These are phyloP conservation scores for Ettlia oleoabundans DNA, from an alignment of 139 green algal genomes.

Conservation along the genomic window DNA sequence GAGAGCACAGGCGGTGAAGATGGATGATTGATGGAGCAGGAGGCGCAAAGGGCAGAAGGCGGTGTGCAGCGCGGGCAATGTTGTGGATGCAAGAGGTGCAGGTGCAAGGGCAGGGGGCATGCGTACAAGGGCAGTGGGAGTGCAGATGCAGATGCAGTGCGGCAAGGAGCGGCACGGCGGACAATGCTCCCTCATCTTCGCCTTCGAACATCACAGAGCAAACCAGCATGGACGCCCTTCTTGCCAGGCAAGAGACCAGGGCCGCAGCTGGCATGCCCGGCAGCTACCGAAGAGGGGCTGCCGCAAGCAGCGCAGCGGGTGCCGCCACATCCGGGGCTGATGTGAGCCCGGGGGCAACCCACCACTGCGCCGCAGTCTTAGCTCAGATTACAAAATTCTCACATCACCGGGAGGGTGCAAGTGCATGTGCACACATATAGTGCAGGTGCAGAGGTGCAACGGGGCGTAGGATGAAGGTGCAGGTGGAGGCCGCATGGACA, in stretches of 20 bases:
- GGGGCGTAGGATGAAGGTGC: neutral
- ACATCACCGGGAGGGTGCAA: neutral
- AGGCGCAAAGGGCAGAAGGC: too few species aligned
- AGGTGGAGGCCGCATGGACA: neutral
- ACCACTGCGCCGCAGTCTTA: neutral
- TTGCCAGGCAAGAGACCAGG: too few species aligned
- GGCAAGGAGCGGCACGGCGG: neutral
- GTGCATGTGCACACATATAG: neutral
- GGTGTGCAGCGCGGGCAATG: too few species aligned
- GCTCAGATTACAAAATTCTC: slow-evolving; percentile 19
- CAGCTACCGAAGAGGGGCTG: neutral
- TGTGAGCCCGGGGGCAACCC: slow-evolving; percentile 14
- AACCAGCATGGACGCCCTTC: too few species aligned
- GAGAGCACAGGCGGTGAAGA: neutral
- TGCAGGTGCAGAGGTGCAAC: slow-evolving; percentile 2
- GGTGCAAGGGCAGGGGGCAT: too few species aligned
- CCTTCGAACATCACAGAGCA: slow-evolving; percentile 30
- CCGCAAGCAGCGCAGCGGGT: neutral
- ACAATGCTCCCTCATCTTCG: slow-evolving; percentile 45
- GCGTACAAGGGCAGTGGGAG: too few species aligned
- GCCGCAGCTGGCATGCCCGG: neutral
- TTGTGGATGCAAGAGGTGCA: too few species aligned
- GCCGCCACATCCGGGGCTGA: slow-evolving; percentile 14
- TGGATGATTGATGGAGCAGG: neutral
- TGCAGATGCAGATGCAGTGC: neutral